These are phyloP conservation scores for Lojkania enalia DNA, from an alignment of 2,329 filamentous ascomycete species.

Conservation along the genomic window DNA sequence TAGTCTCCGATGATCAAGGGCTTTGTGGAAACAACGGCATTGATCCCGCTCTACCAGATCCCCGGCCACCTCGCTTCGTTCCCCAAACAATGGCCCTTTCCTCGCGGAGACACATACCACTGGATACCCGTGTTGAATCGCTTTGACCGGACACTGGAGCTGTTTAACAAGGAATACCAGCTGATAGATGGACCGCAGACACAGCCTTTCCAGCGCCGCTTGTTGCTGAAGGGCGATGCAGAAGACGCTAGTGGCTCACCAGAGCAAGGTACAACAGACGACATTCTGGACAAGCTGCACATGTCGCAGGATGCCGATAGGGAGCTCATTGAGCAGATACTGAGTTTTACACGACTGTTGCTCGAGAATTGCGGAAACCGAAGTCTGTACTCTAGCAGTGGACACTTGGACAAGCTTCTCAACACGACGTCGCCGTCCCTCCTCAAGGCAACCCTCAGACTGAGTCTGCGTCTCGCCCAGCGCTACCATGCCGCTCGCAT, in stretches of 20 bases:
- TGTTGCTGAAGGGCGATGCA: slow-evolving; percentile 64
- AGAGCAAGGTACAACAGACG: slow-evolving; percentile 50
- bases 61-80: slow-evolving; percentile 77
- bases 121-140: slow-evolving; percentile 95
- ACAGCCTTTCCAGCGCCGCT: slow-evolving; percentile 69
- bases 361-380: slow-evolving; percentile 95
- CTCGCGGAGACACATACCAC: slow-evolving; percentile 93
- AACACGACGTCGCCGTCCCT: slow-evolving; percentile 83
- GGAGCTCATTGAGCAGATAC: slow-evolving; percentile 74
- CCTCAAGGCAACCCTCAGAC: slow-evolving; percentile 74
- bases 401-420: slow-evolving; percentile 83
- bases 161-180: slow-evolving; percentile 78
- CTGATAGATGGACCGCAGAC: slow-evolving; percentile 80
- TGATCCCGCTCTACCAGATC: slow-evolving; percentile 72
- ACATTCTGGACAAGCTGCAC: slow-evolving; percentile 57
- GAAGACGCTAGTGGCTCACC: slow-evolving; percentile 43
- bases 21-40: slow-evolving; percentile 73
- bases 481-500: slow-evolving; percentile 89
- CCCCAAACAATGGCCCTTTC: slow-evolving; percentile 90
- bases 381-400: slow-evolving; percentile 93
- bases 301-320: slow-evolving; percentile 77
- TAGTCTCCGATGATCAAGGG: slow-evolving; percentile 86
- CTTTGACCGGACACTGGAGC: slow-evolving; percentile 85
- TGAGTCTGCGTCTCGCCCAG: slow-evolving; percentile 85
- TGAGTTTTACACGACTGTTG: slow-evolving; percentile 84